Conservation (phyloP, 2,329 filamentous ascomycete genomes). For the Xylariaceae sp. region DNA sequence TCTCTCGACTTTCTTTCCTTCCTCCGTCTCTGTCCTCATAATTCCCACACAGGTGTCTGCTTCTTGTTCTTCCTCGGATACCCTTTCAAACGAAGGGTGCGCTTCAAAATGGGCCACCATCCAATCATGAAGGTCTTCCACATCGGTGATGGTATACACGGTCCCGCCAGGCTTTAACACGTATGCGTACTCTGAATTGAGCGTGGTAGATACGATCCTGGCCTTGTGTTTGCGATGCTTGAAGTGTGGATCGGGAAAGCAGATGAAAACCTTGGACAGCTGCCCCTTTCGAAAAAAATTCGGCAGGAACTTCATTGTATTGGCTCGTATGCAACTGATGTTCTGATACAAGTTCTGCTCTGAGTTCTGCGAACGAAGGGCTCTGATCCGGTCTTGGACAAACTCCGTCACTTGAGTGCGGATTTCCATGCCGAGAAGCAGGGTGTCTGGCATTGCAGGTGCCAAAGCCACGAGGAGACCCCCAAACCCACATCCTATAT, state of each 20-base stretch:
- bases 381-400: conserved; percentile 83
- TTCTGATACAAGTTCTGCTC: conserved; percentile 72
- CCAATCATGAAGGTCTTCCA: conserved; percentile 91
- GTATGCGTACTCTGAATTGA: conserved; percentile 94
- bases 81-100: conserved; percentile 77
- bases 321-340: conserved; percentile 83
- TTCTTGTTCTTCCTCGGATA: conserved; percentile 68
- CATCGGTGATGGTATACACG: conserved; percentile 96
- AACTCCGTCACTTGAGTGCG: conserved; percentile 87
- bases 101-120: conserved; percentile 84
- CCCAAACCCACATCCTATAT: conserved; percentile 97
- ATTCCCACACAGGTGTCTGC: conserved; percentile 70
- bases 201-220: conserved; percentile 83
- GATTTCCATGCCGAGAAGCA: conserved; percentile 92
- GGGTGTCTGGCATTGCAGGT: conserved; percentile 75
- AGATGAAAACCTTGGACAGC: conserved; percentile 91
- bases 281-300: conserved; percentile 89
- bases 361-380: conserved; percentile 69
- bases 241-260: conserved; percentile 98
- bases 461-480: conserved; percentile 85
- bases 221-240: conserved; percentile 97
- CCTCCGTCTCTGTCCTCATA: conserved; percentile 87
- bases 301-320: conserved; percentile 99
- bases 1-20: conserved; percentile 93
- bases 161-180: conserved; percentile 81